Percentiles rank a stretch among this genome's conserved stretches.
phyloP scores from a whole-genome alignment of 768 basidiomycete species.

The Crassisporium funariophilum region DNA sequence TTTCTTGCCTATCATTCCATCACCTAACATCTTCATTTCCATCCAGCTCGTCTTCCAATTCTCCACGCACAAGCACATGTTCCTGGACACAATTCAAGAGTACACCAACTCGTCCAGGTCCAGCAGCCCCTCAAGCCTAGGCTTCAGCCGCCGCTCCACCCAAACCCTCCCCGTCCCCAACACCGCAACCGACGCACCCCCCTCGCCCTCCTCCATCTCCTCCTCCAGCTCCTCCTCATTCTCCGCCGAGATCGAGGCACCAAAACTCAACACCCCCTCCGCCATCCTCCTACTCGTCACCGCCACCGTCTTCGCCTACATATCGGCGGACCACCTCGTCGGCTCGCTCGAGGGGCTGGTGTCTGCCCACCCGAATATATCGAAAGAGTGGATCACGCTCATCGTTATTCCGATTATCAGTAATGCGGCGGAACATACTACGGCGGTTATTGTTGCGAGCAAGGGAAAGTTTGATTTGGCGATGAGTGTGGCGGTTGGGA shows the following conservation, averaged over 20 bases:
- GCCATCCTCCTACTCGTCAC: constrained; percentile 34
- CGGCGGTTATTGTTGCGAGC: constrained; percentile 43
- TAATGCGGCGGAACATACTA: constrained; percentile 44
- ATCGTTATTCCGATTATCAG: constrained; percentile 46
- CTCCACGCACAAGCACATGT: constrained; percentile 51
- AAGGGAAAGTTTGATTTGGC: constrained; percentile 46
- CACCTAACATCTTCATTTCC: constrained; percentile 2
- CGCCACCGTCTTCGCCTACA: constrained; percentile 40
- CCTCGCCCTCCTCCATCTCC: constrained; percentile 16
- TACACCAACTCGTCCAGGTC: constrained; percentile 20
- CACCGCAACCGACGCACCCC: constrained; percentile 10
- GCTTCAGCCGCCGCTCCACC: constrained; percentile 19
- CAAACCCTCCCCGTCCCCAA: constrained; percentile 25
- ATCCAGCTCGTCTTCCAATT: constrained; percentile 53
- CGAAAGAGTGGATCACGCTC: constrained; percentile 47
- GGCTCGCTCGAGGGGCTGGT: constrained; percentile 42
- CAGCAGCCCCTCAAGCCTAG: constrained; percentile 13
- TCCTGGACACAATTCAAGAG: constrained; percentile 37
- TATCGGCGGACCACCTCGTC: constrained; percentile 45
- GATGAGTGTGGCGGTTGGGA: constrained; percentile 45
- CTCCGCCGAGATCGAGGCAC: constrained; percentile 23
- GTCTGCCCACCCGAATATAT: constrained; percentile 37
- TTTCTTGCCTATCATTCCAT: neutral
- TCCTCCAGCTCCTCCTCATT: constrained; percentile 11
- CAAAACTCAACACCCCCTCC: constrained; percentile 37